A percentile compares a stretch with the other conserved stretches of the same genome.
These are phyloP conservation scores for Neocallimastix lanati DNA, from an alignment of 192 early-diverging fungal genomes.

Conservation along the genomic window DNA sequence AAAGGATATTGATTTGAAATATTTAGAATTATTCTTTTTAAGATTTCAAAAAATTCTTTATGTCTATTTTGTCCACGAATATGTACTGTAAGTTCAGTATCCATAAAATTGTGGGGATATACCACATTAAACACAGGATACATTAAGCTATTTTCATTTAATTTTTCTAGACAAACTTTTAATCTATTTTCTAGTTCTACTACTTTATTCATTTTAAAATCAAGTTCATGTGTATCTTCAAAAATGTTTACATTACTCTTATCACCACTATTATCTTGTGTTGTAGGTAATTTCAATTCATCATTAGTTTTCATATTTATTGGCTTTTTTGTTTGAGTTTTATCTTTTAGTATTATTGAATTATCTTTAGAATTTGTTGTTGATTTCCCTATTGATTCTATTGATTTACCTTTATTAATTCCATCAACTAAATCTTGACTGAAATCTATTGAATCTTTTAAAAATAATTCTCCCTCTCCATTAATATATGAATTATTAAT, in stretches of 20 bases:
- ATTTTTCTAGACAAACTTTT: background rate
- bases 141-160: background rate
- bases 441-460: background rate
- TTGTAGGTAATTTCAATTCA: background rate
- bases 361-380: background rate
- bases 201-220: background rate
- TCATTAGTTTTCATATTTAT: background rate
- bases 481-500: background rate
- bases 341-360: background rate
- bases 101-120: background rate
- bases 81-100: background rate
- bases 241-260: background rate
- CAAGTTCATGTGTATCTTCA: background rate
- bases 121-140: background rate
- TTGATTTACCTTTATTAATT: background rate
- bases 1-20: constrained; percentile 13
- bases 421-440: background rate
- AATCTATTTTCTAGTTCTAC: background rate
- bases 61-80: constrained; percentile 7
- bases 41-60: constrained; percentile 18
- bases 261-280: background rate
- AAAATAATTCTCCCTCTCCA: background rate
- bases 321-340: background rate
- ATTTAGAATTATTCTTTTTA: constrained; percentile 11
- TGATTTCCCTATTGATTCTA: background rate